Evolutionary conservation across 2,329 filamentous ascomycete genomes (phyloP).

Genomic region (Acephala macrosclerotiorum): DNA sequence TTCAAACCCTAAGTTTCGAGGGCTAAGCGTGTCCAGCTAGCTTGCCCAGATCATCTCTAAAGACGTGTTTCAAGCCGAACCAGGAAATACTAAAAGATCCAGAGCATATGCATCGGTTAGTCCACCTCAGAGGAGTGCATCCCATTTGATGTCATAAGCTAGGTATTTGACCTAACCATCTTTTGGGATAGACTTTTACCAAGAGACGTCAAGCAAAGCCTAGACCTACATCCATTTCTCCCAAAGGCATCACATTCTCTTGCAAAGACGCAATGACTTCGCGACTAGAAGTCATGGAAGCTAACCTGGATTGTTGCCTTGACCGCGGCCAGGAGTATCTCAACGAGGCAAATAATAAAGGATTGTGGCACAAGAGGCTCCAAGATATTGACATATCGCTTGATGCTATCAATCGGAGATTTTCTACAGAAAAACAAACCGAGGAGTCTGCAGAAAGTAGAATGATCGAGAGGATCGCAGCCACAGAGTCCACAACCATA

Average conservation of each 20-base stretch:
- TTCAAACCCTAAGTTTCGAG: background rate
- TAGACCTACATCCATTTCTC: background rate
- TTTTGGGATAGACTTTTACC: background rate
- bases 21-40: background rate
- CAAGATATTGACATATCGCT: background rate
- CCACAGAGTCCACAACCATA: background rate
- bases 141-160: background rate
- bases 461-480: background rate
- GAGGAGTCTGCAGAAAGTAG: no score
- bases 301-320: background rate
- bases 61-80: background rate
- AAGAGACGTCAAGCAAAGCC: background rate
- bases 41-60: background rate
- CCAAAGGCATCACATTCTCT: background rate
- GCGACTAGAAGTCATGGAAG: background rate
- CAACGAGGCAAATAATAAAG: background rate
- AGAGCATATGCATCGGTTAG: background rate
- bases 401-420: background rate
- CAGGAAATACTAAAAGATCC: background rate
- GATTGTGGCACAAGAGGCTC: background rate
- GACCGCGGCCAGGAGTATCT: background rate
- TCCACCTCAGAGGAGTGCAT: background rate
- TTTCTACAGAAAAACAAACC: no score
- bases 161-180: background rate
- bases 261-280: background rate